These are phyloP conservation scores for Suillus plorans DNA, from an alignment of 768 basidiomycete genomes.

Conservation along the genomic window DNA sequence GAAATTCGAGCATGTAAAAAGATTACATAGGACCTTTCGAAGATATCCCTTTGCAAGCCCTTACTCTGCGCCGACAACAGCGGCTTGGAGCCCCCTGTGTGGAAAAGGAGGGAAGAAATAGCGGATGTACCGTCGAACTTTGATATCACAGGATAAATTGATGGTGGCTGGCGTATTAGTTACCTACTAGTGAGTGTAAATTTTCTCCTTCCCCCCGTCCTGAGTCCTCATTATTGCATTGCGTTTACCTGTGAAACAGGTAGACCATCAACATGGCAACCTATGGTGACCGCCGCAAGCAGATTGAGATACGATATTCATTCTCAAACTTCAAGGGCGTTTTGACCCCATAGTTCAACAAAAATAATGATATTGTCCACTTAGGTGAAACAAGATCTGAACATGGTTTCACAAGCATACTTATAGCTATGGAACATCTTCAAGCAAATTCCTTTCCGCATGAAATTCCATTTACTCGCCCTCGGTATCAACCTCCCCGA, in stretches of 20 bases:
- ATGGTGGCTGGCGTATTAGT: neutral
- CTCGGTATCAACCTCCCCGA: slow-evolving; percentile 32
- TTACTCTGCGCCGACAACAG: slow-evolving; percentile 78
- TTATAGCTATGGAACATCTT: neutral
- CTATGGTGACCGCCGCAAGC: neutral
- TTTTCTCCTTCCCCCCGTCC: neutral
- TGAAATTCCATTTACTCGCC: slow-evolving; percentile 52
- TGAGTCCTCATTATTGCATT: neutral
- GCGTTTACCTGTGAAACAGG: neutral
- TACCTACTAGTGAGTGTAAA: neutral
- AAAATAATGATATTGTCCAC: neutral
- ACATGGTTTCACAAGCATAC: neutral
- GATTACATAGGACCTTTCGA: neutral
- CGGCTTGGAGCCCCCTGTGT: slow-evolving; percentile 78
- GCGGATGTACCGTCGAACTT: neutral
- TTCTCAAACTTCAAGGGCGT: neutral
- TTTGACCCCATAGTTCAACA: neutral
- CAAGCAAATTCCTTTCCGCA: neutral
- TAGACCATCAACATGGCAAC: neutral
- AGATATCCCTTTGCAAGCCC: neutral
- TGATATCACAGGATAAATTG: neutral
- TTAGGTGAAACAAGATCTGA: neutral
- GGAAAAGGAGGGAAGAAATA: neutral
- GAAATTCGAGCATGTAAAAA: neutral
- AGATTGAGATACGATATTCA: neutral